Conservation (phyloP, 768 basidiomycete genomes). For the Suillus subalutaceus region DNA sequence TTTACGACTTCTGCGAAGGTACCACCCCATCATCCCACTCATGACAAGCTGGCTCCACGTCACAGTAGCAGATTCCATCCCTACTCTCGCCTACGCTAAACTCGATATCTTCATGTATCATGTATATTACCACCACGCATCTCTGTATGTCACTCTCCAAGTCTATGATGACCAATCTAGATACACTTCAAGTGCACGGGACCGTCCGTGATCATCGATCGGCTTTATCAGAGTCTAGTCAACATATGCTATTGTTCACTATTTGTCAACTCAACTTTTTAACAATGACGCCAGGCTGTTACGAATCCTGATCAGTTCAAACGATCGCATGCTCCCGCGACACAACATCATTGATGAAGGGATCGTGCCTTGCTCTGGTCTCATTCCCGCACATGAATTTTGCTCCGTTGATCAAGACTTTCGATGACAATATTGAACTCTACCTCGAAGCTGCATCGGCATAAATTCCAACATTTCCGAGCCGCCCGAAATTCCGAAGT, state of each 20-base stretch:
- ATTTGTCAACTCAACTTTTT: not conserved
- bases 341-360: not conserved
- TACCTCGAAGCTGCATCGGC: not conserved
- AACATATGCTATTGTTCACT: not conserved
- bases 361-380: not conserved
- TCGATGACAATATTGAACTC: not conserved
- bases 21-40: slow-evolving; percentile 14
- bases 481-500: too few relatives aligned
- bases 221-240: not conserved
- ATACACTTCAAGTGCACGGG: not conserved
- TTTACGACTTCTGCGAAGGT: slow-evolving; percentile 47
- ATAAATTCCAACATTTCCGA: too few relatives aligned
- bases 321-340: not conserved
- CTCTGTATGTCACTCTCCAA: not conserved
- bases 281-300: not conserved
- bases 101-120: not conserved
- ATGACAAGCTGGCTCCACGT: slow-evolving; percentile 23
- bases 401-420: not conserved
- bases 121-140: slow-evolving; percentile 1
- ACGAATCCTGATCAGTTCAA: not conserved
- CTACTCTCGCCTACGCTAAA: slow-evolving; percentile 29
- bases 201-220: not conserved
- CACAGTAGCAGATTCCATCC: slow-evolving; percentile 32
- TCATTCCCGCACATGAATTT: not conserved
- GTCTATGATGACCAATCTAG: not conserved